These are phyloP conservation scores for Lasiodiplodia theobromae DNA, from an alignment of 2,329 filamentous ascomycete genomes.

Conservation along the genomic window DNA sequence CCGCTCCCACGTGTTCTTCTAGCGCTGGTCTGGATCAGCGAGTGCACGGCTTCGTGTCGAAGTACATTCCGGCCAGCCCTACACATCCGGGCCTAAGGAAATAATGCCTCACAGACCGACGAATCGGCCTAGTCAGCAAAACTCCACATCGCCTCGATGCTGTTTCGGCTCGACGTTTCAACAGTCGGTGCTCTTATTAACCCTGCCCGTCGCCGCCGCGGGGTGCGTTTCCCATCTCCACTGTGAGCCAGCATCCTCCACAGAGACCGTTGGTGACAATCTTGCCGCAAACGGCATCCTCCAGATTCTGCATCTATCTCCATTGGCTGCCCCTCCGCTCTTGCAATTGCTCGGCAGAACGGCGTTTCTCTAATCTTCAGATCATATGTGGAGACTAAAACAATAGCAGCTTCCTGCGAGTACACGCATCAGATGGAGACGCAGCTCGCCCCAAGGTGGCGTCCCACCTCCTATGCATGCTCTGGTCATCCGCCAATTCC, in stretches of 20 bases:
- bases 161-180: constrained; percentile 1
- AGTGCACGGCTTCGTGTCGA: not conserved
- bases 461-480: not conserved
- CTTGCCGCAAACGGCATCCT: not conserved
- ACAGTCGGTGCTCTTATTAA: not conserved
- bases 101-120: not conserved
- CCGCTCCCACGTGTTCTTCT: constrained; percentile 12
- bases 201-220: constrained; percentile 8
- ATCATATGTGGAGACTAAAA: constrained; percentile 12
- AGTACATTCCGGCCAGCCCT: constrained; percentile 1
- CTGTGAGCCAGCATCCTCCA: constrained; percentile 3
- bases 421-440: not conserved
- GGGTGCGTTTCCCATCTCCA: constrained; percentile 13
- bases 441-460: not conserved
- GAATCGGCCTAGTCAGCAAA: not conserved
- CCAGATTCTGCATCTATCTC: not conserved
- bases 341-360: constrained; percentile 10
- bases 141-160: constrained; percentile 4
- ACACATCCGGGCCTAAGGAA: not conserved
- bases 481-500: not conserved
- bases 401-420: not conserved
- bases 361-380: constrained; percentile 15
- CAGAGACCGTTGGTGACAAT: constrained; percentile 5
- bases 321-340: not conserved
- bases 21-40: constrained; percentile 6